Evolutionary conservation across 2,329 filamentous ascomycete genomes (phyloP).

Genomic region (Aspergillus flavus): DNA sequence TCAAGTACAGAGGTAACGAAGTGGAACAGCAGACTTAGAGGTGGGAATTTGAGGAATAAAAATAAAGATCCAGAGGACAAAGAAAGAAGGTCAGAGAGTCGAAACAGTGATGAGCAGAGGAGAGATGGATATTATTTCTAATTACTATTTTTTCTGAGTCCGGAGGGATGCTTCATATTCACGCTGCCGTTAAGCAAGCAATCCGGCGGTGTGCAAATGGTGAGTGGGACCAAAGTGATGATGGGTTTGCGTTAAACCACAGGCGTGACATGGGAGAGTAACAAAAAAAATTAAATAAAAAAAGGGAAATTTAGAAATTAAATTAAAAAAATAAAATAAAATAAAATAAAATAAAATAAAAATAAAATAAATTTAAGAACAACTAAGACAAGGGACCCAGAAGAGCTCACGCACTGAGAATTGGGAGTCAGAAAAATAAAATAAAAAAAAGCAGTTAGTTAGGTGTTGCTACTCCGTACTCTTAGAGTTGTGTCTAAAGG

Average conservation of each 20-base stretch:
- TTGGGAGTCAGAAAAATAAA: background rate
- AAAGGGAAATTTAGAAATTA: constrained; percentile 14
- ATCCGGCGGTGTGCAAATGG: background rate
- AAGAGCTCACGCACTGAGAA: constrained; percentile 14
- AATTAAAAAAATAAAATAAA: background rate
- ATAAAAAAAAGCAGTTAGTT: constrained; percentile 7
- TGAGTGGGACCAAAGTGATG: constrained; percentile 3
- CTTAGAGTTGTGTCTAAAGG: background rate
- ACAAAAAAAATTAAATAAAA: background rate
- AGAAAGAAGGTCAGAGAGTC: constrained; percentile 7
- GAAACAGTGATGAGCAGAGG: background rate
- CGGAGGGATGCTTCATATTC: constrained; percentile 1
- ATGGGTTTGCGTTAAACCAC: background rate
- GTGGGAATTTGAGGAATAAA: constrained; percentile 11
- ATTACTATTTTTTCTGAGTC: background rate
- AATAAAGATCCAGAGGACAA: constrained; percentile 7
- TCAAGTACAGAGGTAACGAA: background rate
- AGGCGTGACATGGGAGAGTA: background rate
- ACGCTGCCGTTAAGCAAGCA: background rate
- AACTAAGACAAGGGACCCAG: constrained; percentile 21
- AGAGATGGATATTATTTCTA: background rate
- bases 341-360: background rate
- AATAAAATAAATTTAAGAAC: constrained; percentile 14
- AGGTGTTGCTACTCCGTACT: background rate
- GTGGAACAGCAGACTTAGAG: background rate